These are phyloP conservation scores for Eutypella sp. DNA, from an alignment of 2,329 filamentous ascomycete genomes.

Conservation along the genomic window DNA sequence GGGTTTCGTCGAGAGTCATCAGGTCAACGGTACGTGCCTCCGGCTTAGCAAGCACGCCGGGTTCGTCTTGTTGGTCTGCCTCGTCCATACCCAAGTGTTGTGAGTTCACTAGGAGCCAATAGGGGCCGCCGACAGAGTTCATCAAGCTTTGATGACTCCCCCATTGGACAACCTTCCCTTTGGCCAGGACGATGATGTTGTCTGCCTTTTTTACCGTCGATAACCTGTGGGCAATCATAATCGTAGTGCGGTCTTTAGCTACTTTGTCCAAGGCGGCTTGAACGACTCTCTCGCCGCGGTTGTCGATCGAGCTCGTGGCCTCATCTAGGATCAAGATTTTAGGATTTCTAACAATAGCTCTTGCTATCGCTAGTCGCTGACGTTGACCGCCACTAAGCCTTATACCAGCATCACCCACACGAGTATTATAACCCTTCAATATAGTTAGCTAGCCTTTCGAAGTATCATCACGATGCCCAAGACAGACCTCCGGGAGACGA, in stretches of 20 bases:
- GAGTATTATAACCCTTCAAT: slow-evolving; percentile 52
- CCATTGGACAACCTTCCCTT: slow-evolving; percentile 66
- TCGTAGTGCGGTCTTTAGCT: slow-evolving; percentile 55
- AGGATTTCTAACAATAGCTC: slow-evolving; percentile 59
- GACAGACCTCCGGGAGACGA: slow-evolving; percentile 38
- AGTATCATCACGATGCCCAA: background rate
- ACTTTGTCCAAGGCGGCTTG: slow-evolving; percentile 53
- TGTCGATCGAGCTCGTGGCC: slow-evolving; percentile 55
- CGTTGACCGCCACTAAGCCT: slow-evolving; percentile 64
- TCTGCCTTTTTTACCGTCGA: slow-evolving; percentile 45
- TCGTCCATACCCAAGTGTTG: slow-evolving; percentile 51
- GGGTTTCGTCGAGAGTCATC: slow-evolving; percentile 39
- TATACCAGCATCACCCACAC: slow-evolving; percentile 60
- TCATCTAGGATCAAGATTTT: slow-evolving; percentile 64
- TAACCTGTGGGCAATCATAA: slow-evolving; percentile 60
- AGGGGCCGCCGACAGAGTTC: slow-evolving; percentile 53
- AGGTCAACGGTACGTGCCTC: slow-evolving; percentile 34
- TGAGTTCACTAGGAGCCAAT: slow-evolving; percentile 60
- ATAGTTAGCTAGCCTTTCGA: slow-evolving; percentile 7
- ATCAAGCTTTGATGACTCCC: slow-evolving; percentile 73
- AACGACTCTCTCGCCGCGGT: slow-evolving; percentile 43
- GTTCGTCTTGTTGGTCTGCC: slow-evolving; percentile 29
- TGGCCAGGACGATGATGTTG: slow-evolving; percentile 35
- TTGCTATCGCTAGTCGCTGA: slow-evolving; percentile 61
- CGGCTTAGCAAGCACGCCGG: slow-evolving; percentile 22